phyloP scores from a whole-genome alignment of 805 yeast genomes.

The Wickerhamomyces hampshirensis region DNA sequence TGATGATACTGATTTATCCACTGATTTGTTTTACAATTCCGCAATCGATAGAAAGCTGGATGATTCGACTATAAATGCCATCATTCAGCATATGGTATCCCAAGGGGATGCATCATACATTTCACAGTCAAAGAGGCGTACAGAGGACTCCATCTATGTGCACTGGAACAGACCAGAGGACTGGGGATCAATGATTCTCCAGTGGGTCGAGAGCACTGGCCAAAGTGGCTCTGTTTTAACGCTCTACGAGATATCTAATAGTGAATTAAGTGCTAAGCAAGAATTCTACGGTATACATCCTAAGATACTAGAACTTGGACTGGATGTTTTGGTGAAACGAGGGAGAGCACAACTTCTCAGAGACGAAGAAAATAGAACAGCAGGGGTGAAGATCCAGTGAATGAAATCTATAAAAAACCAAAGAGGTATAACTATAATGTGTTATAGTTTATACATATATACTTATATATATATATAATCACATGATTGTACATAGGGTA shows the following conservation, averaged over 20 bases:
- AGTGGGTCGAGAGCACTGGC: constrained; percentile 75
- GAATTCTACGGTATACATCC: constrained; percentile 63
- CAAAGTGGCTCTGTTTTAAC: constrained; percentile 76
- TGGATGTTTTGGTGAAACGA: constrained; percentile 55
- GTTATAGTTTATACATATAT: too few species aligned
- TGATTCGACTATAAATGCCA: constrained; percentile 48
- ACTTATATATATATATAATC: too few species aligned
- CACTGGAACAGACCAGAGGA: constrained; percentile 67
- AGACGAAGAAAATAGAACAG: constrained; percentile 59
- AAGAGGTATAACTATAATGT: background rate
- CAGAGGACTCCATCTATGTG: constrained; percentile 29
- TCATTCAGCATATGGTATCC: constrained; percentile 53
- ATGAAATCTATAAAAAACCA: too few species aligned
- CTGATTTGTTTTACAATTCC: constrained; percentile 43
- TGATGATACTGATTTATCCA: constrained; percentile 6
- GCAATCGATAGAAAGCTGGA: constrained; percentile 49
- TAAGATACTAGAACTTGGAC: constrained; percentile 44
- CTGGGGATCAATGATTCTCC: constrained; percentile 60
- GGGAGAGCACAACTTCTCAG: constrained; percentile 72
- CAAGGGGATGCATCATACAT: constrained; percentile 55
- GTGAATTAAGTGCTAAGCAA: constrained; percentile 51
- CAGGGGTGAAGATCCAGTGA: constrained; percentile 72
- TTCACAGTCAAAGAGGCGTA: constrained; percentile 34
- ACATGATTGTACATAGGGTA: too few species aligned
- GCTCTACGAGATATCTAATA: constrained; percentile 69